These are phyloP conservation scores for Suillus luteus DNA, from an alignment of 768 basidiomycete species.

Conservation along the genomic window DNA sequence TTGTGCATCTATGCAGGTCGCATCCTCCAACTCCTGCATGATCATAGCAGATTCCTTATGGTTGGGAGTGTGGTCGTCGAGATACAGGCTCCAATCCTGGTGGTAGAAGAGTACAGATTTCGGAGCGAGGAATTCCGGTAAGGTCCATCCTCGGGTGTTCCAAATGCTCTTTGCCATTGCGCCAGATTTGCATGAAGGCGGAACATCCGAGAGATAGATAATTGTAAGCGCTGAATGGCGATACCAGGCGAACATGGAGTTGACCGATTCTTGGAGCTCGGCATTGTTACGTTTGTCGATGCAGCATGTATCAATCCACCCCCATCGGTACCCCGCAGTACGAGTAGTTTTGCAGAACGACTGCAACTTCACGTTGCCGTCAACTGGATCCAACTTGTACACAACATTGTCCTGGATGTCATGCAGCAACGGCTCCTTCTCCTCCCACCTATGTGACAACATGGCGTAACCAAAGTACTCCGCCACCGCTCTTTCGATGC, in stretches of 20 bases:
- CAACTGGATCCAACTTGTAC: not conserved
- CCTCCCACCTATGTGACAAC: constrained; percentile 1
- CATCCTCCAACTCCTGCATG: not conserved
- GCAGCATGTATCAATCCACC: not conserved
- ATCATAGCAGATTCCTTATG: not conserved
- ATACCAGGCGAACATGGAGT: constrained; percentile 3
- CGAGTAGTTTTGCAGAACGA: not conserved
- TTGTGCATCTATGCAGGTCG: not conserved
- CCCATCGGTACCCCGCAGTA: not conserved
- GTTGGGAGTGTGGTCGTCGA: not conserved
- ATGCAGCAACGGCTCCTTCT: not conserved
- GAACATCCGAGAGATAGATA: not conserved
- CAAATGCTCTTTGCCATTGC: not conserved
- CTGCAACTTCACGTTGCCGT: not conserved
- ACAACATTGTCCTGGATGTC: not conserved
- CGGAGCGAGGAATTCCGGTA: not conserved
- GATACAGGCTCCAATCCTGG: not conserved
- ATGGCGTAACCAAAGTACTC: not conserved
- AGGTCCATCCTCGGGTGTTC: not conserved
- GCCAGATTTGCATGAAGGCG: not conserved
- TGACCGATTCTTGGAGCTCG: not conserved
- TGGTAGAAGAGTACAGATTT: not conserved
- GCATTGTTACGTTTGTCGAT: not conserved
- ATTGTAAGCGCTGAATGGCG: not conserved
- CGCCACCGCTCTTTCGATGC: not conserved